Evolutionary conservation across 257 asterid genomes (phyloP).

Genomic region (Thymus quinquecostatus): DNA sequence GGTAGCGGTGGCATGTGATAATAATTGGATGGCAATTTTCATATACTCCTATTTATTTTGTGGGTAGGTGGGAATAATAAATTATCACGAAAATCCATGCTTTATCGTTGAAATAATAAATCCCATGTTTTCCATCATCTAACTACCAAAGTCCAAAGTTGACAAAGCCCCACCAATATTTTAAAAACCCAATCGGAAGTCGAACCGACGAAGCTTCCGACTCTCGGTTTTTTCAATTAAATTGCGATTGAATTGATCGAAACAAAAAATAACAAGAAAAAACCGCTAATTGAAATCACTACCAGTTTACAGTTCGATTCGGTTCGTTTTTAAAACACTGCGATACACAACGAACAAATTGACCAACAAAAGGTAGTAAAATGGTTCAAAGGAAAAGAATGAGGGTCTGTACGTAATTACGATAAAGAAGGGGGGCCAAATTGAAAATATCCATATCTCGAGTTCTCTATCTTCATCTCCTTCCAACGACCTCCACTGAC

Average conservation of each 20-base stretch:
- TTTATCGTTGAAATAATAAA: background rate
- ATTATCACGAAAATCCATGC: background rate
- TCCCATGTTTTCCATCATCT: background rate
- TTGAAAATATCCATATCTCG: background rate
- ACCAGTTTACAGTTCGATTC: too few relatives aligned
- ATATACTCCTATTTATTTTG: background rate
- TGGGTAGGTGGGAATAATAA: slow-evolving; percentile 14
- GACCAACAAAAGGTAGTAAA: background rate
- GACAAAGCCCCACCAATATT: background rate
- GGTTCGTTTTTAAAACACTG: too few relatives aligned
- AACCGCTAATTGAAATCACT: too few relatives aligned
- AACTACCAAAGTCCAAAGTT: background rate
- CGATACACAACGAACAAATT: background rate
- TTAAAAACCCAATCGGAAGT: too few relatives aligned
- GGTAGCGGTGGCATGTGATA: slow-evolving; percentile 26
- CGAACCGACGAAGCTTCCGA: too few relatives aligned
- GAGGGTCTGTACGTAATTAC: background rate
- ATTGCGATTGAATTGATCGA: too few relatives aligned
- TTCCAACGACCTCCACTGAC: background rate
- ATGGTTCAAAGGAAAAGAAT: background rate
- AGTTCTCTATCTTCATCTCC: slow-evolving; percentile 22
- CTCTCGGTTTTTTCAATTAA: too few relatives aligned
- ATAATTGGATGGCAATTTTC: background rate
- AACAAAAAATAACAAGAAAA: too few relatives aligned
- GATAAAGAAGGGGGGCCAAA: slow-evolving; percentile 22